Conservation (phyloP, 768 basidiomycete genomes). For the Mycena metata region DNA sequence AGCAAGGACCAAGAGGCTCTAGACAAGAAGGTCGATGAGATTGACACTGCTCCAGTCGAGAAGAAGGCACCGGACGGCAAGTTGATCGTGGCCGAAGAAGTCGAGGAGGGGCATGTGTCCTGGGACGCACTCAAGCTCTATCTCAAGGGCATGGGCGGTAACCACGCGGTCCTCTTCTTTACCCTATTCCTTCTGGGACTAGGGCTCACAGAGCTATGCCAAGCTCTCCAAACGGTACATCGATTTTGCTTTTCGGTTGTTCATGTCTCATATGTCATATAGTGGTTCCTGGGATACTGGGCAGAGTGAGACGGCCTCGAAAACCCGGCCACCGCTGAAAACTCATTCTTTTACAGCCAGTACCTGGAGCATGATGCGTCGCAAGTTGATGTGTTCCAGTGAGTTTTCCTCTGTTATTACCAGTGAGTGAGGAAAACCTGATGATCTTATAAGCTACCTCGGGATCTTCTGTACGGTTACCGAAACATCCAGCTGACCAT, state of each 20-base stretch:
- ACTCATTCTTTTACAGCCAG: constrained; percentile 16
- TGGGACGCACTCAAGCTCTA: constrained; percentile 54
- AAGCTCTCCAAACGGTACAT: constrained; percentile 28
- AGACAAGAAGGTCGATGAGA: constrained; percentile 37
- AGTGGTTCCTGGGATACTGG: constrained; percentile 46
- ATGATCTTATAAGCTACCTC: constrained; percentile 25
- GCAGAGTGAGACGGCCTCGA: constrained; percentile 22
- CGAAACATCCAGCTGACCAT: not conserved
- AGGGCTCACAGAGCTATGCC: constrained; percentile 28
- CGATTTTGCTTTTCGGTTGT: too few relatives aligned
- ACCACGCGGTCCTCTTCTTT: constrained; percentile 41
- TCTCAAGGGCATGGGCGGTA: constrained; percentile 41
- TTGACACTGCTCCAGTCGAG: constrained; percentile 35
- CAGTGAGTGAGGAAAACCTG: not conserved
- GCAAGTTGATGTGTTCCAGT: constrained; percentile 38
- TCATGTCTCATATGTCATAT: too few relatives aligned
- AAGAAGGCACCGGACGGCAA: constrained; percentile 61
- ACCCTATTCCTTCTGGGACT: constrained; percentile 34
- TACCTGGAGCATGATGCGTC: constrained; percentile 37
- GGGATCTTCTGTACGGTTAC: constrained; percentile 28
- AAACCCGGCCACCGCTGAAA: not conserved
- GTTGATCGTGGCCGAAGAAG: constrained; percentile 75
- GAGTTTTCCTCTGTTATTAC: constrained; percentile 35
- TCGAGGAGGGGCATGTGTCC: constrained; percentile 70
- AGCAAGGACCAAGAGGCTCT: constrained; percentile 54